Evolutionary conservation across 2,329 filamentous ascomycete genomes (phyloP).

Genomic region (Aspergillus oerlinghausenensis): DNA sequence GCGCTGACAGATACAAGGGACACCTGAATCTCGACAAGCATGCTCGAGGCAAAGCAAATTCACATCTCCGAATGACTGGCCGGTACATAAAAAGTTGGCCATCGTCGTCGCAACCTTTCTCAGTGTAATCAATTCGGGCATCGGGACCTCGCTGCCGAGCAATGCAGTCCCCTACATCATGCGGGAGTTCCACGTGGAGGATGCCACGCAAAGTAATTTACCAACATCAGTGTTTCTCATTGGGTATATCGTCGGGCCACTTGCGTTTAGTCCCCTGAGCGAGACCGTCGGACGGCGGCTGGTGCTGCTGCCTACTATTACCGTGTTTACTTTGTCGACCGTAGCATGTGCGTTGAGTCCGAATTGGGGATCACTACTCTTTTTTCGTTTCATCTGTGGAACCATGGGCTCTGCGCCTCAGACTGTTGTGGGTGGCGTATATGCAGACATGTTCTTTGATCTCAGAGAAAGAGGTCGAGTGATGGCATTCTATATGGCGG

Average conservation of each 20-base stretch:
- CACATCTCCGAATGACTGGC: neutral
- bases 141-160: conserved; percentile 36
- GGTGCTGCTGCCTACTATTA: conserved; percentile 48
- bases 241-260: conserved; percentile 38
- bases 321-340: conserved; percentile 37
- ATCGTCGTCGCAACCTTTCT: conserved; percentile 22
- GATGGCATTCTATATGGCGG: conserved; percentile 41
- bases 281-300: conserved; percentile 38
- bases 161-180: conserved; percentile 36
- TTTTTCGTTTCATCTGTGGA: conserved; percentile 43
- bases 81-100: conserved; percentile 22
- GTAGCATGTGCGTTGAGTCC: conserved; percentile 42
- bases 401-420: conserved; percentile 39
- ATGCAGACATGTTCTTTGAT: conserved; percentile 43
- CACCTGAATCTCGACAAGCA: neutral
- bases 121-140: conserved; percentile 35
- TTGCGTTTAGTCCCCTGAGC: conserved; percentile 41
- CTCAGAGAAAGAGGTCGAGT: conserved; percentile 32
- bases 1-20: neutral
- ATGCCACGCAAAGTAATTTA: conserved; percentile 26
- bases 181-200: conserved; percentile 26
- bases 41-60: neutral
- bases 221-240: conserved; percentile 36
- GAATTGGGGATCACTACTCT: conserved; percentile 35
- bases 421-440: conserved; percentile 43